Evolutionary conservation across 139 green algal species (phyloP), one percentile per base, ranked within the genome.

Genomic region (Picochlorum sp.): DNA sequence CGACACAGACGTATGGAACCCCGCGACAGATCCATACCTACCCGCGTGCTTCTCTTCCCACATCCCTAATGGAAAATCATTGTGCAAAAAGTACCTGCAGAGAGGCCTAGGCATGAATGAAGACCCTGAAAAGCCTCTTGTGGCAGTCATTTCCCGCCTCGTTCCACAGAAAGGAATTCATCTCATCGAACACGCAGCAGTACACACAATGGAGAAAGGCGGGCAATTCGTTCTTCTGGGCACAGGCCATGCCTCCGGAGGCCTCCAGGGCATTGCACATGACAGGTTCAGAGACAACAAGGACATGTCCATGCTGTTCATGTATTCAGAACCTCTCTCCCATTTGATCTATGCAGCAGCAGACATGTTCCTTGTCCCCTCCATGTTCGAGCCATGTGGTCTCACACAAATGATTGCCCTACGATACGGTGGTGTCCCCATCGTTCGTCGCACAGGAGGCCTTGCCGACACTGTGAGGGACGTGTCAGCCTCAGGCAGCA

Each of bases 331-430:
- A 63, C 8, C 65, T 4, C 81, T 97, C 54, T 77, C 85, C 6
- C 91, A 96, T 71, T 66, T 86, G 54, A 82, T 98, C 20, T 98
- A 94, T 76, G 91, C 84, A 0, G 92, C 91, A 0, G 83, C 86
- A 0, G 92, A 98, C 72, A 79, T 95, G 38, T 72, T 97, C 28
- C 75, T 98, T 28, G 92, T 98, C 69, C 92, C 92, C 2, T 95
- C 84, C 61, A 90, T 97, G 80, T 98, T 96, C 68, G 92, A 98
- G 78, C 92, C 92, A 1, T 98, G 92, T 66, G 91, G 92, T 6
- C 79, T 98, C 23, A 98, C 92, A 6, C 91, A 97, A 78, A 70
- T 69, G 51, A 86, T 85, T 44, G 73, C 72, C 52, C 63, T 81
- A 50, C 67, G 77, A 23, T 88, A 89, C 47, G 86, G 86, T n/a